A percentile compares a stretch with the other conserved stretches of the same genome.
These are phyloP conservation scores for Brassica balearica DNA, from an alignment of 441 rosid species.

Conservation along the genomic window DNA sequence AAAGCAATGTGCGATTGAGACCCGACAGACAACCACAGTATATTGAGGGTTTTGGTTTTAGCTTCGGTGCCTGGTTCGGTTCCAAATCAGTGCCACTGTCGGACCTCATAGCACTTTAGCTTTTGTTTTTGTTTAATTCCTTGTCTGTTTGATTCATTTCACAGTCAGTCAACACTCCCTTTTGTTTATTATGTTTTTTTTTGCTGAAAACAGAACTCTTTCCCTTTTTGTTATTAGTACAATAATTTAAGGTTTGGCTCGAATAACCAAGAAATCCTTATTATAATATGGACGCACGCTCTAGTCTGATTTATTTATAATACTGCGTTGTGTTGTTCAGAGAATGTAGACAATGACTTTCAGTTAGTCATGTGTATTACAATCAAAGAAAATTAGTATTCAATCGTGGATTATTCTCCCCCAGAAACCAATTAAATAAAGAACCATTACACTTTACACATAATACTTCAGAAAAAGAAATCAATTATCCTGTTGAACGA, in stretches of 20 bases:
- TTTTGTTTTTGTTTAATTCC: slow-evolving; percentile 5
- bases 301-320: slow-evolving; percentile 19
- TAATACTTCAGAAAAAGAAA: neutral
- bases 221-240: slow-evolving; percentile 16
- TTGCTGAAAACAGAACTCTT: slow-evolving; percentile 3
- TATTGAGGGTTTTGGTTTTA: slow-evolving; percentile 23
- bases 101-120: slow-evolving; percentile 21
- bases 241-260: slow-evolving; percentile 18
- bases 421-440: neutral
- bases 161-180: slow-evolving; percentile 22
- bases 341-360: slow-evolving; percentile 20
- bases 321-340: slow-evolving; percentile 25
- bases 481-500: neutral
- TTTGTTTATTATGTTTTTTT: neutral
- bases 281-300: slow-evolving; percentile 34
- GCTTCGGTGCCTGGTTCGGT: slow-evolving; percentile 42
- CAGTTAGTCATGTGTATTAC: neutral
- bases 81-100: slow-evolving; percentile 31
- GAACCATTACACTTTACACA: slow-evolving; percentile 7
- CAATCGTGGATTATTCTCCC: slow-evolving; percentile 26
- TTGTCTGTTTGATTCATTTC: slow-evolving; percentile 36
- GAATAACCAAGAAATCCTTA: slow-evolving; percentile 14
- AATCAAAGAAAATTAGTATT: slow-evolving; percentile 4
- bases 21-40: slow-evolving; percentile 23
- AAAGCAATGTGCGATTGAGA: slow-evolving; percentile 34